Conservation (phyloP, 345 rosid species). For the Melastoma malabathricum region DNA sequence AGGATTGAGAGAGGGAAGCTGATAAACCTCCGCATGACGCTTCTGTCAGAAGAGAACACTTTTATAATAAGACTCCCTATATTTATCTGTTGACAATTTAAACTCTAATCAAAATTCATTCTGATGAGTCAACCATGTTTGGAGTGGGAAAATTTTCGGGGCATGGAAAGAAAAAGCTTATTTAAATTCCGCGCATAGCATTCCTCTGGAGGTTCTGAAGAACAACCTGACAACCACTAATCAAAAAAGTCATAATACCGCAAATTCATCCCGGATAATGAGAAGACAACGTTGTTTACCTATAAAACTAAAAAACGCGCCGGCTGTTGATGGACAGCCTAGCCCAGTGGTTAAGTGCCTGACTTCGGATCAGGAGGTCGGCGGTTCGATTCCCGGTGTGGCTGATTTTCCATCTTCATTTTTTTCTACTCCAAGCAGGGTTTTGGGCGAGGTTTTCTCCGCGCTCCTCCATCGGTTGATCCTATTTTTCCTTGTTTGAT, state of each 20-base stretch:
- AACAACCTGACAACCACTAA: too few relatives aligned
- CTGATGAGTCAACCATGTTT: too few relatives aligned
- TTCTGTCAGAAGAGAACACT: constrained; percentile 52
- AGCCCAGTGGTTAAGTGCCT: constrained; percentile 99
- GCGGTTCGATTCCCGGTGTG: constrained; percentile 93
- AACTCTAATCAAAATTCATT: too few relatives aligned
- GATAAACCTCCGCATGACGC: constrained; percentile 52
- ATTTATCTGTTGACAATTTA: constrained; percentile 39
- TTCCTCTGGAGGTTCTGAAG: too few relatives aligned
- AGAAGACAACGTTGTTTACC: too few relatives aligned
- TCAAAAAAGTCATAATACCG: too few relatives aligned
- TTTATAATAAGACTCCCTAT: constrained; percentile 76
- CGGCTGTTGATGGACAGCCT: too few relatives aligned
- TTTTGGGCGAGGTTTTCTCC: not conserved
- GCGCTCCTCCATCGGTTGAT: not conserved
- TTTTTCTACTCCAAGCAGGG: not conserved
- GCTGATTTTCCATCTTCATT: constrained; percentile 14
- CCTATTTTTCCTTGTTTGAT: not conserved
- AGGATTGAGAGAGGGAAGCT: not conserved
- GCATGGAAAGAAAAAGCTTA: too few relatives aligned
- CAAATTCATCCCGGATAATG: too few relatives aligned
- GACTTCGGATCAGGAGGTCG: constrained; percentile 99
- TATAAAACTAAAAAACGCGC: too few relatives aligned
- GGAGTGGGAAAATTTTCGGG: too few relatives aligned
- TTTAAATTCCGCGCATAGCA: too few relatives aligned